Evolutionary conservation across 306 rosid species (phyloP), one percentile per base, ranked within the genome.

Genomic region (Boehmeria nivea): DNA sequence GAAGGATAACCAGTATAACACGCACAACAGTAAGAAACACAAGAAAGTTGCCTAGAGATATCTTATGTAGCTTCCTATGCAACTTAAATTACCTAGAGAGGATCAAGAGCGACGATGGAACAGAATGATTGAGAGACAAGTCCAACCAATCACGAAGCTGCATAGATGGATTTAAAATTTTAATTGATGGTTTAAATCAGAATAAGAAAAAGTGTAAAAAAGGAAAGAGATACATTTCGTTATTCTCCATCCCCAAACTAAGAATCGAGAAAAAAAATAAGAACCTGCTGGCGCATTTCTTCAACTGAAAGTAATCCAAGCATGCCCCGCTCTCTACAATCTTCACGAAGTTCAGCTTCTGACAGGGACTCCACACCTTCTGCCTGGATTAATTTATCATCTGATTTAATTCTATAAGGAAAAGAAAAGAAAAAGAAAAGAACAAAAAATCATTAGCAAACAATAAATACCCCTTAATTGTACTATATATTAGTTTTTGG

Each of bases 71-170:
- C 33, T 43, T 25, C 19, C 31, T 59, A 22, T 52, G 60, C 44
- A 31, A 62, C 49, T 57, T 44, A 23, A 69, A 36, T 60, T 74
- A 91, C 99, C 99, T 91, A 42, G 96, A 91, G 76, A 91, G 99
- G 69, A 91, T 87, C 82, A 91, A 63, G 76, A 91, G 99, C 11
- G 99, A 91, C 54, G 96, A 91, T 52, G 99, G 96, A 38, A 91
- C 80, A 20, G 99, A 82, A 68, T 82, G 84, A 70, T 91, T 87
- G 57, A 91, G 85, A 69, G 99, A 91, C 66, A 91, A 83, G 72
- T 91, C 99, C 79, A 91, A 64, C 99, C 99, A 91, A 73, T 91
- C 95, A 38, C 81, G 89, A 65, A 91, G 93, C 96, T 91, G 78
- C 70, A 75, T 36, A 51, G 14, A 46, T 49, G 78, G 46, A 58